Conservation (phyloP, 1,284 basidiomycete species). For the Fomes fomentarius region DNA sequence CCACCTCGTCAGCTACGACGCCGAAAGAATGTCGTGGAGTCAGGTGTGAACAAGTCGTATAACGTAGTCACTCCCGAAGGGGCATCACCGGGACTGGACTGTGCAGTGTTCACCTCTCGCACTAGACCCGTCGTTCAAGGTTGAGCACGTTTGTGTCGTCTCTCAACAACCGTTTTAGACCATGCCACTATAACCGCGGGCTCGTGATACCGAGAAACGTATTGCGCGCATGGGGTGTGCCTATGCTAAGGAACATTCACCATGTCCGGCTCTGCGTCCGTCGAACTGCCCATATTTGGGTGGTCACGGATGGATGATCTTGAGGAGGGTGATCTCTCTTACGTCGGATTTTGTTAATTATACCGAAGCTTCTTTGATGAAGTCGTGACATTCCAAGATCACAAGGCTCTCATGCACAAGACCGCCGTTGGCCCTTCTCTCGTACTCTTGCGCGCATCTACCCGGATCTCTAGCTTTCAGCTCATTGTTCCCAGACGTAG, state of each 20-base stretch:
- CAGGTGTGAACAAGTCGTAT: background rate
- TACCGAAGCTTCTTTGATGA: constrained; percentile 14
- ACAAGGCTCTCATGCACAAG: constrained; percentile 15
- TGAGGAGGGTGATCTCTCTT: constrained; percentile 1
- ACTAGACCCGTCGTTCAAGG: background rate
- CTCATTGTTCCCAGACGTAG: background rate
- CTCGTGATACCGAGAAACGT: background rate
- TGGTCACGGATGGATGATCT: constrained; percentile 11
- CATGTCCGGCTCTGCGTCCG: background rate
- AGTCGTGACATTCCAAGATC: constrained; percentile 5
- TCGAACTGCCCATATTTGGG: constrained; percentile 1
- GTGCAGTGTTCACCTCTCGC: constrained; percentile 11
- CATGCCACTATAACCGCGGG: background rate
- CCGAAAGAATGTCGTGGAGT: constrained; percentile 19
- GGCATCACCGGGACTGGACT: constrained; percentile 5
- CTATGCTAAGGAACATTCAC: constrained; percentile 14
- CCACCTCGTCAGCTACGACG: background rate
- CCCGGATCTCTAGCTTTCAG: background rate
- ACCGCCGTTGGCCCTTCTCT: background rate
- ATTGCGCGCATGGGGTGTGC: background rate
- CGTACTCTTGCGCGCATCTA: background rate
- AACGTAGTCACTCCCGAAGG: constrained; percentile 1
- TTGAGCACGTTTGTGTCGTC: no score
- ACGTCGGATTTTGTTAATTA: constrained; percentile 5
- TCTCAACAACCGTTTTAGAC: no score